A percentile compares a stretch with the other conserved stretches of the same genome.
These are phyloP conservation scores for Xylaria hypoxylon DNA, from an alignment of 2,329 filamentous ascomycete species.

Conservation along the genomic window DNA sequence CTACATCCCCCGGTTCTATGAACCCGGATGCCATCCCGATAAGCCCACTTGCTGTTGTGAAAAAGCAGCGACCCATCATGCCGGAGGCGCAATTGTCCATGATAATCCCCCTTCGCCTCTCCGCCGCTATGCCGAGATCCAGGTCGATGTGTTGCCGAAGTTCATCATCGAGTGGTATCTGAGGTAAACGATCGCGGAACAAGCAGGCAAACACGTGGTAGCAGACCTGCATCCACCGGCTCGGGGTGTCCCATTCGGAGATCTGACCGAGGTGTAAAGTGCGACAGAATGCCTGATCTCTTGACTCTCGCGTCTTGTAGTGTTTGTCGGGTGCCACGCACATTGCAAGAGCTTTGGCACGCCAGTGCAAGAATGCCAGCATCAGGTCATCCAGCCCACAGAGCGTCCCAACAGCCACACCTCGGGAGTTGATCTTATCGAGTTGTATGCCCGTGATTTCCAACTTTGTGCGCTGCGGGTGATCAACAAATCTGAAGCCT, in stretches of 20 bases:
- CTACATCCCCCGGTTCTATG: neutral
- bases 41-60: neutral
- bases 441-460: neutral
- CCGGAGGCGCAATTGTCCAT: neutral
- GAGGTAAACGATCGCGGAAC: neutral
- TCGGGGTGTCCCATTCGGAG: neutral
- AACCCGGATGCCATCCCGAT: neutral
- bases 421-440: neutral
- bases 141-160: neutral
- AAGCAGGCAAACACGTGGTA: neutral
- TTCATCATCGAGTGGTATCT: neutral
- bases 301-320: neutral
- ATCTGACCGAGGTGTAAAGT: neutral
- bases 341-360: neutral
- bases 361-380: neutral
- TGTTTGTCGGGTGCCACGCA: neutral
- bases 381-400: neutral
- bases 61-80: slow-evolving; percentile 6
- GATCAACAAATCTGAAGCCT: neutral
- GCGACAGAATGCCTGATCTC: slow-evolving; percentile 2
- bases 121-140: neutral
- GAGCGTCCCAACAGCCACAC: neutral
- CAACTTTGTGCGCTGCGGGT: neutral
- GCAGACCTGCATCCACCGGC: neutral
- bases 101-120: neutral